A percentile compares a stretch with the other conserved stretches of the same genome.
phyloP scores from a whole-genome alignment of 2,329 filamentous ascomycete genomes.

The Coniochaeta pulveracea region DNA sequence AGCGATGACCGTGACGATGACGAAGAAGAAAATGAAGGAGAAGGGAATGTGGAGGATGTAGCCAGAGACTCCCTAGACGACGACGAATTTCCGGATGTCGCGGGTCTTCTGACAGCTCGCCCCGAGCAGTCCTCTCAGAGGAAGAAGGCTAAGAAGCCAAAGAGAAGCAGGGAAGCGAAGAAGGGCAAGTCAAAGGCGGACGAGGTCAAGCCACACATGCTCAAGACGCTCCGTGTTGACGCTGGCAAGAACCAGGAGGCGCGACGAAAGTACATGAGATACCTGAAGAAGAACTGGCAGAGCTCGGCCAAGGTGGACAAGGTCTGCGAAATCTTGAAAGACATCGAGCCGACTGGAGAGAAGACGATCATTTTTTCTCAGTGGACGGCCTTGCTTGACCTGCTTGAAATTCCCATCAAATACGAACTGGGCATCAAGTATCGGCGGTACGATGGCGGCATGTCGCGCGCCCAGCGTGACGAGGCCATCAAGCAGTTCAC shows the following conservation, averaged over 20 bases:
- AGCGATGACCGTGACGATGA: conserved; percentile 20
- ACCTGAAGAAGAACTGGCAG: conserved; percentile 57
- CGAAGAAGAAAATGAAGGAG: conserved; percentile 13
- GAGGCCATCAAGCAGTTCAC: conserved; percentile 55
- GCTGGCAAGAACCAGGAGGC: conserved; percentile 52
- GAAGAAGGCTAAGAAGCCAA: conserved; percentile 21
- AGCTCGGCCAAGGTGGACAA: conserved; percentile 67
- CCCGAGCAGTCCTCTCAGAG: conserved; percentile 22
- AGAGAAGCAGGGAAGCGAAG: conserved; percentile 22
- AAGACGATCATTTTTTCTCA: conserved; percentile 78
- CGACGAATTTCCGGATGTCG: conserved; percentile 7
- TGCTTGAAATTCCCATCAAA: conserved; percentile 61
- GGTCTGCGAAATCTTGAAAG: conserved; percentile 50
- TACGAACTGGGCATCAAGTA: conserved; percentile 40
- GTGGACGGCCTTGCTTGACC: conserved; percentile 68
- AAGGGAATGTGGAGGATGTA: conserved; percentile 8
- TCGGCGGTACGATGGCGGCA: conserved; percentile 66
- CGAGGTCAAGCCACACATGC: conserved; percentile 23
- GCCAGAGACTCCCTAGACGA: conserved; percentile 18
- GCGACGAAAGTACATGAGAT: conserved; percentile 57
- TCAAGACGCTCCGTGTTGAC: conserved; percentile 48
- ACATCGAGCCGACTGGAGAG: conserved; percentile 39
- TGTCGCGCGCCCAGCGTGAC: conserved; percentile 56
- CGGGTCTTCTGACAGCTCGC: neutral
- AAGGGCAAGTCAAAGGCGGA: conserved; percentile 33